Evolutionary conservation across 139 green algal species (phyloP), one percentile per base, ranked within the genome.

Genomic region (Chlamydomonas sp.): DNA sequence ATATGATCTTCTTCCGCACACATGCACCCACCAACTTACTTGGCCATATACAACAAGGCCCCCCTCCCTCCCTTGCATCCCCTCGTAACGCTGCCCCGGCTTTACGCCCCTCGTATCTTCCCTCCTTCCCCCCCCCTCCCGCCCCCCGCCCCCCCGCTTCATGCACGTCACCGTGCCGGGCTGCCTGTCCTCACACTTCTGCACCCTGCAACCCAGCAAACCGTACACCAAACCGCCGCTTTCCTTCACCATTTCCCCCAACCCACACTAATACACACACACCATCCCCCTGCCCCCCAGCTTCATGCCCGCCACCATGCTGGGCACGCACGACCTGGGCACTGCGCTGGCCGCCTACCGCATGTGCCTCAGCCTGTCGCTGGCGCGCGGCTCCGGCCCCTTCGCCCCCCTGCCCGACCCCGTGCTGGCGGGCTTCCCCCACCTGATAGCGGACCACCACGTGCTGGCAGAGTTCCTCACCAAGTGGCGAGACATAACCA

Each of bases 231-330:
- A 49, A 15, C 73, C 8, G 12, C 8, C 20, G 73, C 73, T 12
- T 8, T 84, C 31, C 31, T 49, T 49, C 31, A 49, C 31, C 31
- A 0, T 49, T 49, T 49, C 31, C 31, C 31, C 31, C 31, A 49
- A 49, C 31, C 31, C 31, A 49, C 31, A 14, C 31, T 49, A 49
- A 49, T 49, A 49, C 60, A 59, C 58, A 16, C 5, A 1, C 77
- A 2, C 63, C 31, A 18, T 71, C 61, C 66, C 15, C 16, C 64
- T 12, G 60, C 20, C 31, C 72, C 12, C 20, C 92, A 93, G 92
- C 20, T 92, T 85, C 74, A 92, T 93, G 89, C 92, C 92, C 1
- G 59, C 71, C 66, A 95, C 90, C 10, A 86, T 93, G 82, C 77
- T 93, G 15, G 90, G 81, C 17, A 66, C 85, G 5, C 66, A 83